phyloP scores from a whole-genome alignment of 106 monocot genomes.

The Apostasia shenzhenica region DNA sequence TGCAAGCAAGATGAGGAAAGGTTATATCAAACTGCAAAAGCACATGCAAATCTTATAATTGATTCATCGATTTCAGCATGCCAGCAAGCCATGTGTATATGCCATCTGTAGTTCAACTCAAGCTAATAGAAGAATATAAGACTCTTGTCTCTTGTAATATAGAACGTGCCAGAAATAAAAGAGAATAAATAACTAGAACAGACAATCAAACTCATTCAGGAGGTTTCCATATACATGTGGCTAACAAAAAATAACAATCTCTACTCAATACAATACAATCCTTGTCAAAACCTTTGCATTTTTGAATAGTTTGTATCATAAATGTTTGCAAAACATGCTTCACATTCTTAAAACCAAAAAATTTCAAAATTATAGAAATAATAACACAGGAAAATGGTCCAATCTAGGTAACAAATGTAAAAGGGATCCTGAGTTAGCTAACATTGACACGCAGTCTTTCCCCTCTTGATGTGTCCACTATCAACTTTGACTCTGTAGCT shows the following conservation, averaged over 20 bases:
- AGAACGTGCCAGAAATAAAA: too few species aligned
- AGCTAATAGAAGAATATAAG: too few species aligned
- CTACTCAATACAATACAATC: not conserved
- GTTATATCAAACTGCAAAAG: conserved; percentile 71
- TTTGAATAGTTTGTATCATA: not conserved
- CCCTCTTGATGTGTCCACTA: conserved; percentile 69
- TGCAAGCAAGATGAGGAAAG: conserved; percentile 55
- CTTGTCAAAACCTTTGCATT: not conserved
- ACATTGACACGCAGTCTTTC: conserved; percentile 54
- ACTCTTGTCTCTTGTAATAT: too few species aligned
- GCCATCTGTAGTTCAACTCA: too few species aligned
- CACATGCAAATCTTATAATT: not conserved
- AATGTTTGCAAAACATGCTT: not conserved
- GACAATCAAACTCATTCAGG: too few species aligned
- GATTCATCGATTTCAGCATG: not conserved
- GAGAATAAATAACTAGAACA: too few species aligned
- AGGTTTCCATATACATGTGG: not conserved
- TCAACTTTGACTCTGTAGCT: conserved; percentile 45
- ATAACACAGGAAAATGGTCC: not conserved
- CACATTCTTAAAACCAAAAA: not conserved
- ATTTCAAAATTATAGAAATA: not conserved
- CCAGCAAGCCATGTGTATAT: too few species aligned
- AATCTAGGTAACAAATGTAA: too few species aligned
- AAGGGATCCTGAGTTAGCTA: not conserved
- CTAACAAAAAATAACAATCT: not conserved